Percentiles rank a stretch among this genome's conserved stretches.
phyloP scores from a whole-genome alignment of 768 basidiomycete species.

The Coprinopsis cinerea region DNA sequence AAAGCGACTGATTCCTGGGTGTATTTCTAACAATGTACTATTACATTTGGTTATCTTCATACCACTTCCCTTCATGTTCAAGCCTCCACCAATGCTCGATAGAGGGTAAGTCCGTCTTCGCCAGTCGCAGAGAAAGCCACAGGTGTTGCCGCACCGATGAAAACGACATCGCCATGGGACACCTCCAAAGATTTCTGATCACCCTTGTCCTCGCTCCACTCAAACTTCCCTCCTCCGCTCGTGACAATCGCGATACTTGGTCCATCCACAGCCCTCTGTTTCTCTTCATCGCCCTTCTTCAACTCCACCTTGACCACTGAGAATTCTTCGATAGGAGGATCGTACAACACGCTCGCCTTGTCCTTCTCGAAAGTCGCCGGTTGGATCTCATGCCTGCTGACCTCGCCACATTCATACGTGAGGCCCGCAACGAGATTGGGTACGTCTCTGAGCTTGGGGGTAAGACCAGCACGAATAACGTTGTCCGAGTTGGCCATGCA shows the following conservation, averaged over 20 bases:
- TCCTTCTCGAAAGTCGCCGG: slow-evolving; percentile 43
- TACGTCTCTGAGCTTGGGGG: slow-evolving; percentile 93
- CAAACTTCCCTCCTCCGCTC: slow-evolving; percentile 52
- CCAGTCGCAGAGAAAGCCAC: slow-evolving; percentile 3
- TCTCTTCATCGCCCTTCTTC: slow-evolving; percentile 35
- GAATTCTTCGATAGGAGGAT: slow-evolving; percentile 94
- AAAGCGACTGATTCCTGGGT: too few species aligned
- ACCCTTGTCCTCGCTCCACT: slow-evolving; percentile 36
- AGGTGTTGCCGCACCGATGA: slow-evolving; percentile 65
- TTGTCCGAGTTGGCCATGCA: slow-evolving; percentile 99
- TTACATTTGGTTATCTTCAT: neutral
- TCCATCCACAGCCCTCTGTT: slow-evolving; percentile 62
- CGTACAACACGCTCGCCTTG: slow-evolving; percentile 49
- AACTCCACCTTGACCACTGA: slow-evolving; percentile 69
- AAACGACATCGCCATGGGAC: slow-evolving; percentile 68
- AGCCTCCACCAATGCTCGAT: slow-evolving; percentile 8
- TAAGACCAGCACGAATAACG: slow-evolving; percentile 96
- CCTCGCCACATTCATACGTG: slow-evolving; percentile 73
- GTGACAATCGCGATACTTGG: slow-evolving; percentile 84
- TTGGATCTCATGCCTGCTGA: slow-evolving; percentile 62
- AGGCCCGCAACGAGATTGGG: slow-evolving; percentile 82
- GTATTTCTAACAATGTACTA: neutral
- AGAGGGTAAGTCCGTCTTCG: neutral
- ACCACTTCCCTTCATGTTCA: neutral
- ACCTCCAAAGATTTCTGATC: slow-evolving; percentile 29